Base-by-base conservation (phyloP, 2,329 filamentous ascomycete species). In the Chaetomiaceae sp. region DNA sequence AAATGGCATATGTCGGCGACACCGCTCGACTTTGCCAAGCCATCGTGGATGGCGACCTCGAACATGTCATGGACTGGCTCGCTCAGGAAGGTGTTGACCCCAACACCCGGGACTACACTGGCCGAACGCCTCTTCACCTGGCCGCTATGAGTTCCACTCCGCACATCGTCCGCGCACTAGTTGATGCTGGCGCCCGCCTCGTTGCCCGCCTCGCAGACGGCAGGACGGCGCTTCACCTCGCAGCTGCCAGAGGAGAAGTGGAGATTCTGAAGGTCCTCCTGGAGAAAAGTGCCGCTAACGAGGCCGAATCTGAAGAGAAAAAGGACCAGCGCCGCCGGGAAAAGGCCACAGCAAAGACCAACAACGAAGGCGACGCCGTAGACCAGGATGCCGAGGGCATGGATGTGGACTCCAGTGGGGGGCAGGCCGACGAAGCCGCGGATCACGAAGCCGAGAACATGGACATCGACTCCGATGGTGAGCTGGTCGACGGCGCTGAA, bases 1-100 rank as follows among this genome's bases (percentile, higher is more conserved):
- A 90, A 54, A 93, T 94, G 87, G 87, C 88, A 0, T 95, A 94
- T 55, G 75, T 94, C 29, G 86, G 87, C 10, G 86, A 89, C 54
- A 90, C 86, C 1, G 81, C 79, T 30, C 73, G 77, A 14, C 72
- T 95, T 2, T 94, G 86, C 58, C 84, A 89, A 59, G 88, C 86
- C 1, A 94, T 95, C 47, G 79, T 90, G 4, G 81, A 89, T 55
- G 71, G 76, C 2, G 83, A 94, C 62, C 56, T 84, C 3, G 81
- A 86, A 30, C 75, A 79, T 51, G 84, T 94, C 3, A 65, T 79
- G 55, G 78, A 81, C 54, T 94, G 86, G 83, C 71, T 80, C 19
- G 66, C 71, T 4, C 79, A 85, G 57, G 81, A 88, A 48, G 81
- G 70, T 2, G 75, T 81, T 2, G 81, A 91, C 61, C 76, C 83